phyloP scores from a whole-genome alignment of 1,284 basidiomycete species.

The Ceratobasidium sp. region DNA sequence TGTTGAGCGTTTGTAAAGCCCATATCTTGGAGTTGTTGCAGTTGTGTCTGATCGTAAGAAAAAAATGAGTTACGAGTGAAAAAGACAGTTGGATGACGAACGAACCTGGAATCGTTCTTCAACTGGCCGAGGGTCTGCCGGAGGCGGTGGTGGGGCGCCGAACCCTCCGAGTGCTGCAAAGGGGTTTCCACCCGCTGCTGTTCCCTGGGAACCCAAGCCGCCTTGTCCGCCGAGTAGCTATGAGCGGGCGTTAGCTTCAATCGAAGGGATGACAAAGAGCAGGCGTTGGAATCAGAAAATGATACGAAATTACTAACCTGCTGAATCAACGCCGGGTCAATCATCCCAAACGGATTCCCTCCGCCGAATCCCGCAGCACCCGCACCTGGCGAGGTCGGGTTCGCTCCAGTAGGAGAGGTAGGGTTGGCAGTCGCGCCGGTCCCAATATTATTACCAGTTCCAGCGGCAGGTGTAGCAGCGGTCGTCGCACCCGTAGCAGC shows the following conservation, averaged over 20 bases:
- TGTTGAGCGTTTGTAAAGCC: constrained; percentile 86
- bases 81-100: neutral
- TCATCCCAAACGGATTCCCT: constrained; percentile 49
- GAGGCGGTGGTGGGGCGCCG: constrained; percentile 53
- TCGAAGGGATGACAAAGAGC: neutral
- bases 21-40: constrained; percentile 88
- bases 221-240: constrained; percentile 49
- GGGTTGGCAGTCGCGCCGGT: constrained; percentile 27
- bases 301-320: constrained; percentile 25
- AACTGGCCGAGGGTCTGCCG: constrained; percentile 78
- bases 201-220: constrained; percentile 19
- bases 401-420: constrained; percentile 11
- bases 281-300: neutral
- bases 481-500: constrained; percentile 44
- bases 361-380: neutral
- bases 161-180: constrained; percentile 50
- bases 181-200: constrained; percentile 42
- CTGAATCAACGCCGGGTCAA: constrained; percentile 48
- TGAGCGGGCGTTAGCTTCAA: neutral
- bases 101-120: constrained; percentile 89
- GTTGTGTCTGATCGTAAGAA: constrained; percentile 47
- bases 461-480: constrained; percentile 17
- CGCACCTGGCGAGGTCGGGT: constrained; percentile 4
- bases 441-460: neutral
- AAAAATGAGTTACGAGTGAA: neutral